Base-by-base conservation (phyloP, 345 rosid genomes). In the Aethionema arabicum region DNA sequence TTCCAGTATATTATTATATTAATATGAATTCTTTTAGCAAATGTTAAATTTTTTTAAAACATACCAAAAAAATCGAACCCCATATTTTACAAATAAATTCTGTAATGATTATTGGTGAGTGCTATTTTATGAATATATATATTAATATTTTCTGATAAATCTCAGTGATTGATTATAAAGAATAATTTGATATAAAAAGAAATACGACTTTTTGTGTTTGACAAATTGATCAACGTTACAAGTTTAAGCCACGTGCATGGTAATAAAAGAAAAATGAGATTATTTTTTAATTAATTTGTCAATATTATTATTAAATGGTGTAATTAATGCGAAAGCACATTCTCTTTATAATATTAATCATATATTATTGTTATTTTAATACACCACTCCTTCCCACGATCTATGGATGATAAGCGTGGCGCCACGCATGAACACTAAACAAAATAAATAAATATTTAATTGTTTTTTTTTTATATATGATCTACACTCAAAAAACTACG, bases 261-360 rank as follows among this genome's bases (percentile, higher is more conserved):
- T 31, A 48, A 40, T 48, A 48, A 66, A 45, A 56, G 48, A 56
- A 46, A 45, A 36, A 40, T 38, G 50, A 66, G 16, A 36, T 5
- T 38, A 35, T 56, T 56, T 46, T 66, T 49, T 66, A 47, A 39
- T 66, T 52, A 4, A 48, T 39, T 42, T 21, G 27, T 42, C 11
- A 53, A 64, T 33, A 47, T 39, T 7, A 37, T 37, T 56, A 55
- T 33, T 44, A 54, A 45, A 66, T 56, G 27, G 42, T 32, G 37
- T 57, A 48, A 3, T 49, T 57, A 67, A 67, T 67, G 71, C 36
- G 44, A 67, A 49, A 67, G 71, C 71, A 58, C 58, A 67, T 66
- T 47, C 63, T 38, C 42, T 39, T 21, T 47, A 9, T 47, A 48
- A 66, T 66, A 56, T 56, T 66, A 46, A 46, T 56, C 62, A 56